phyloP scores from a whole-genome alignment of 2,329 filamentous ascomycete genomes.

The Fusarium lyarnte region DNA sequence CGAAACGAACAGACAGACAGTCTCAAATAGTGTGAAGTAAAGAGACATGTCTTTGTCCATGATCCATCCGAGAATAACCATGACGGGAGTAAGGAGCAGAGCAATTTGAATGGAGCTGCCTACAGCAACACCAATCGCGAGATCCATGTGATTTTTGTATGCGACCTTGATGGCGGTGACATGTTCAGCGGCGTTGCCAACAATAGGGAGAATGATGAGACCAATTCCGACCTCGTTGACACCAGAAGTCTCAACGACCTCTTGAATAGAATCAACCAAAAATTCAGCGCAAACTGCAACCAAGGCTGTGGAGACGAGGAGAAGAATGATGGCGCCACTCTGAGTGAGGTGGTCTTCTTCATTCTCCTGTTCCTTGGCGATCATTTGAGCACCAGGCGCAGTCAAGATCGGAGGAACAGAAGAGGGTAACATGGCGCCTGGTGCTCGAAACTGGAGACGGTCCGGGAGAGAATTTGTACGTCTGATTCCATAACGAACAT shows the following conservation, averaged over 20 bases:
- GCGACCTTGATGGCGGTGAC: conserved; percentile 77
- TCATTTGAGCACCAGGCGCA: conserved; percentile 38
- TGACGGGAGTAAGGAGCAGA: conserved; percentile 74
- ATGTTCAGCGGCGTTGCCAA: conserved; percentile 78
- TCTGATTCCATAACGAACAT: conserved; percentile 71
- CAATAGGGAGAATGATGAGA: conserved; percentile 76
- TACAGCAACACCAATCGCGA: conserved; percentile 77
- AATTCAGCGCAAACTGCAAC: conserved; percentile 77
- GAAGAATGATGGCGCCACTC: conserved; percentile 67
- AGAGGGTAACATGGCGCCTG: conserved; percentile 61
- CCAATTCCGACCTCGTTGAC: conserved; percentile 75
- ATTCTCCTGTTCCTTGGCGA: conserved; percentile 44
- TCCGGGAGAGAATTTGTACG: conserved; percentile 80
- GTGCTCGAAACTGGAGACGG: conserved; percentile 63
- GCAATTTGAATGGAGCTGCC: conserved; percentile 79
- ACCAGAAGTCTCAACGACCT: conserved; percentile 64
- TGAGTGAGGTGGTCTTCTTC: conserved; percentile 63
- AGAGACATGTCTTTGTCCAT: conserved; percentile 76
- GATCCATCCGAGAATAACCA: conserved; percentile 77
- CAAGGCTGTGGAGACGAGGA: conserved; percentile 71
- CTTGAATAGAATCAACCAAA: conserved; percentile 73
- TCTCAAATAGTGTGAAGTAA: conserved; percentile 91
- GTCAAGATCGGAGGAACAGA: conserved; percentile 54
- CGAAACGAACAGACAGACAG: conserved; percentile 83
- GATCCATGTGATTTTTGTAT: conserved; percentile 79